A percentile compares a stretch with the other conserved stretches of the same genome.
Conservation (phyloP, 768 basidiomycete species). For the Trametes maxima region DNA sequence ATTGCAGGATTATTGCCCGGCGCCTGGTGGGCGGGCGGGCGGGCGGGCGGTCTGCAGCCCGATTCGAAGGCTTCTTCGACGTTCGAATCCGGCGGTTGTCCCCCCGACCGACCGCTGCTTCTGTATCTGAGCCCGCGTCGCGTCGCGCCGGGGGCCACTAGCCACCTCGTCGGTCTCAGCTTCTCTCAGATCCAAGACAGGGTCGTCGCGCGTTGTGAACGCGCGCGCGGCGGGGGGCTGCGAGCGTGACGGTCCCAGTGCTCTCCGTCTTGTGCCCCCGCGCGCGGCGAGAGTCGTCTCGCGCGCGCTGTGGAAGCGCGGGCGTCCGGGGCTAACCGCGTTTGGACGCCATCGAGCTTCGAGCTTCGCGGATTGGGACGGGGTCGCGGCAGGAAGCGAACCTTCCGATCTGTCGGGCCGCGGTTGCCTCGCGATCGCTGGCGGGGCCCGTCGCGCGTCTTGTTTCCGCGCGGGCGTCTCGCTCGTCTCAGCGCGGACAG, state of each 20-base stretch:
- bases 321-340: conserved; percentile 6
- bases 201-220: background rate
- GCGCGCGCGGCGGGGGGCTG: too few species aligned
- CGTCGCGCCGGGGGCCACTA: background rate
- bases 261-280: background rate
- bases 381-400: background rate
- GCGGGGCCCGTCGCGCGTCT: background rate
- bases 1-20: background rate
- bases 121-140: background rate
- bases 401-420: conserved; percentile 4
- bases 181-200: conserved; percentile 12
- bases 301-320: background rate
- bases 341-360: conserved; percentile 16
- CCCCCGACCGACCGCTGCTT: background rate
- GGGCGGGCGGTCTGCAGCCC: background rate
- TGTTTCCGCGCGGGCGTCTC: background rate
- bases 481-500: background rate
- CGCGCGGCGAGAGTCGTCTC: background rate
- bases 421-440: conserved; percentile 3
- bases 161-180: background rate
- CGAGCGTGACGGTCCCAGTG: too few species aligned
- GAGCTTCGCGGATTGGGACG: conserved; percentile 12
- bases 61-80: too few species aligned
- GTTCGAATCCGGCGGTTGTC: conserved; percentile 1
- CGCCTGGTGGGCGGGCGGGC: background rate